Conservation (phyloP, 1,284 basidiomycete species). For the Microbotryum violaceum region DNA sequence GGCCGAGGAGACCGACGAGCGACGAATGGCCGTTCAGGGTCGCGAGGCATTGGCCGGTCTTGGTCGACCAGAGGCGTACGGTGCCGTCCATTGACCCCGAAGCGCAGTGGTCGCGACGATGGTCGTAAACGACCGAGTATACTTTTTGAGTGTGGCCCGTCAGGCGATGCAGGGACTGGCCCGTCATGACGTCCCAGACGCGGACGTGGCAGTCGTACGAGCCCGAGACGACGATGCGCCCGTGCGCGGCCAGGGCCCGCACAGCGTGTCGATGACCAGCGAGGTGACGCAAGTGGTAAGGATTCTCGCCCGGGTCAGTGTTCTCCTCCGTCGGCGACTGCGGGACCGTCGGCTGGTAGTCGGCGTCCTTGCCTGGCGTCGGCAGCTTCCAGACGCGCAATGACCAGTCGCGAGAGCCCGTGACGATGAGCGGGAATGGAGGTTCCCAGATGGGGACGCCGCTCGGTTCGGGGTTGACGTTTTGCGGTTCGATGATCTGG, state of each 20-base stretch:
- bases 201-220: slow-evolving; percentile 89
- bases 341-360: slow-evolving; percentile 35
- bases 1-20: slow-evolving; percentile 38
- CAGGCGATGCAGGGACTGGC: slow-evolving; percentile 68
- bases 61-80: slow-evolving; percentile 83
- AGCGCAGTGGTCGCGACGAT: slow-evolving; percentile 66
- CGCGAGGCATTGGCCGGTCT: slow-evolving; percentile 67
- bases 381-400: slow-evolving; percentile 85
- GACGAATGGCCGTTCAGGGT: slow-evolving; percentile 49
- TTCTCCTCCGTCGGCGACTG: slow-evolving; percentile 21
- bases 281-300: slow-evolving; percentile 75
- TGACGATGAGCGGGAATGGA: slow-evolving; percentile 68
- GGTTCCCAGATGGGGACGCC: slow-evolving; percentile 45
- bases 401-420: slow-evolving; percentile 83
- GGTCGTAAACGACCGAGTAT: slow-evolving; percentile 62
- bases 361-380: slow-evolving; percentile 62
- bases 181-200: slow-evolving; percentile 90
- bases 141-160: slow-evolving; percentile 82
- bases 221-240: slow-evolving; percentile 81
- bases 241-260: slow-evolving; percentile 80
- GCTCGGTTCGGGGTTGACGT: slow-evolving; percentile 48
- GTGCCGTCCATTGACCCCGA: slow-evolving; percentile 96
- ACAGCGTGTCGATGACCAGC: slow-evolving; percentile 86
- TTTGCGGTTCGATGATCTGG: slow-evolving; percentile 73
- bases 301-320: slow-evolving; percentile 49